Conservation (phyloP, 129 eudicot species). For the Artemisia argyi region DNA sequence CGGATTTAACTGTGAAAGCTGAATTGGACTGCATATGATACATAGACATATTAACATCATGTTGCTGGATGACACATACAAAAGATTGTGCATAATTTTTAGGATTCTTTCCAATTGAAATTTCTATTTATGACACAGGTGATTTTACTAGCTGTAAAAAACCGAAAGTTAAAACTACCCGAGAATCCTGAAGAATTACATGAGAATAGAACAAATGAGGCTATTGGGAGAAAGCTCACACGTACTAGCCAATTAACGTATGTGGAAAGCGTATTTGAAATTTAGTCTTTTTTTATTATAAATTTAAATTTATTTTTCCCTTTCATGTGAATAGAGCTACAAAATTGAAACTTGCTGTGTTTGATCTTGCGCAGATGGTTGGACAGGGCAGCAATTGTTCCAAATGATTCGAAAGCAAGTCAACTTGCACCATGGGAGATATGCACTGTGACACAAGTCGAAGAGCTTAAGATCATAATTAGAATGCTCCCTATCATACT, state of each 20-base stretch:
- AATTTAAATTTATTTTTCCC: not conserved
- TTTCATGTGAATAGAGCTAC: not conserved
- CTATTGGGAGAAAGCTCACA: conserved; percentile 30
- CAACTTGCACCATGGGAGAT: conserved; percentile 43
- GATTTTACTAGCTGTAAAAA: conserved; percentile 47
- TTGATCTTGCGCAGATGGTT: conserved; percentile 41
- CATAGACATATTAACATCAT: not conserved
- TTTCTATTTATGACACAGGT: conserved; percentile 36
- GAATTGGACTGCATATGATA: too few species aligned
- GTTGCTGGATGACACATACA: conserved; percentile 6
- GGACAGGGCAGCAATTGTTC: conserved; percentile 71
- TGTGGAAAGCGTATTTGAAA: not conserved
- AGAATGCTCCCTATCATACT: conserved; percentile 76
- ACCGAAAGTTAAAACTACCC: conserved; percentile 50
- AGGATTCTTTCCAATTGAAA: not conserved
- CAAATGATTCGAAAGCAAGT: conserved; percentile 28
- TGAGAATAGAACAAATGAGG: conserved; percentile 50
- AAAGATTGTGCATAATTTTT: not conserved
- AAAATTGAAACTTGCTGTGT: not conserved
- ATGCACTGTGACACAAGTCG: conserved; percentile 75
- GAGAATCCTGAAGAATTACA: conserved; percentile 46
- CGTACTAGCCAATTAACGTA: conserved; percentile 64
- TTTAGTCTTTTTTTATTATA: not conserved
- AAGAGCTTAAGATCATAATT: conserved; percentile 70
- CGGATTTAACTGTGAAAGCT: too few species aligned